A percentile compares a stretch with the other conserved stretches of the same genome.
Evolutionary conservation across 2,329 filamentous ascomycete species (phyloP).

Genomic region (Chaetomiaceae sp.): DNA sequence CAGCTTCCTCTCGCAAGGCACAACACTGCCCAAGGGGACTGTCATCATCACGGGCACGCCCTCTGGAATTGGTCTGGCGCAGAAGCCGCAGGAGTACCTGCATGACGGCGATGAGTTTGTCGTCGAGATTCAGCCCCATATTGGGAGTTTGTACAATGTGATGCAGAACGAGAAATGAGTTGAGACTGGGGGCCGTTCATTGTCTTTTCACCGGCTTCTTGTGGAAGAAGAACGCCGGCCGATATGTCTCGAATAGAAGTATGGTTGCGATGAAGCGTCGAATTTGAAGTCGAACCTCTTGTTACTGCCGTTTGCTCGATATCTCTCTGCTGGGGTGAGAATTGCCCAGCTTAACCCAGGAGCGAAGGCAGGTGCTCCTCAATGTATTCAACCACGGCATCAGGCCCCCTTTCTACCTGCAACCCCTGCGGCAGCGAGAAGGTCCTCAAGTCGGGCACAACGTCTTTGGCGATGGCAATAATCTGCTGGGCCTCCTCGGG

Average conservation of each 20-base stretch:
- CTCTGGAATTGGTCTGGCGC: constrained; percentile 36
- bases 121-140: constrained; percentile 37
- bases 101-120: constrained; percentile 36
- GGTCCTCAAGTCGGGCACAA: constrained; percentile 41
- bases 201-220: background rate
- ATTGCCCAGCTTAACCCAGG: constrained; percentile 9
- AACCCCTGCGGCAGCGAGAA: constrained; percentile 46
- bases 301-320: background rate
- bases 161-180: constrained; percentile 32
- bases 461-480: constrained; percentile 36
- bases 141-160: constrained; percentile 38
- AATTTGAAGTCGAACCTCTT: background rate
- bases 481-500: constrained; percentile 41
- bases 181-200: background rate
- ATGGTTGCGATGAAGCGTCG: too few species aligned
- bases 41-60: constrained; percentile 41
- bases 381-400: constrained; percentile 46
- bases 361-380: constrained; percentile 34
- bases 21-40: constrained; percentile 36
- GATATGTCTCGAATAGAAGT: background rate
- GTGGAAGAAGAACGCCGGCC: background rate
- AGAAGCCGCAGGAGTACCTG: constrained; percentile 33
- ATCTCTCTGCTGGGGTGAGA: background rate
- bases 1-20: constrained; percentile 39
- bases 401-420: constrained; percentile 44